Conservation (phyloP, 495 filamentous ascomycete species). For the Echria macrotheca region DNA sequence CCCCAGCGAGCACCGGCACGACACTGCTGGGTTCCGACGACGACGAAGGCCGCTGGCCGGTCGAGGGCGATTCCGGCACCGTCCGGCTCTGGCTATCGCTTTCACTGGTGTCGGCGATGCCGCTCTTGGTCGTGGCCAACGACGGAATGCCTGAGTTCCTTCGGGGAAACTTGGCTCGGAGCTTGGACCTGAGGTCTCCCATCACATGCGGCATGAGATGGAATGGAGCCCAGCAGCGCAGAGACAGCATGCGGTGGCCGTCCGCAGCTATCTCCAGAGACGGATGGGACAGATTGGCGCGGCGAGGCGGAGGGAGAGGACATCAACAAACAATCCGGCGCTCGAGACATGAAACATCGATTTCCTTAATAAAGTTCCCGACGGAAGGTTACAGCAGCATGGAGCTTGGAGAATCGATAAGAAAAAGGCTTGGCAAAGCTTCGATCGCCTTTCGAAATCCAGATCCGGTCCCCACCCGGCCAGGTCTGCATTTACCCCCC, state of each 20-base stretch:
- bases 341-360: background rate
- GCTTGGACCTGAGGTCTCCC: conserved; percentile 42
- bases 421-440: conserved; percentile 10
- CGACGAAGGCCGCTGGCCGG: background rate
- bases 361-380: background rate
- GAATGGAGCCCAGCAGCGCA: background rate
- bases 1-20: too few relatives aligned
- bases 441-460: conserved; percentile 16
- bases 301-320: too few relatives aligned
- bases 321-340: too few relatives aligned
- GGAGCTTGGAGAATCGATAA: conserved; percentile 11
- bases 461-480: conserved; percentile 15
- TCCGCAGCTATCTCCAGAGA: too few relatives aligned
- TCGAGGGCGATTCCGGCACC: conserved; percentile 9
- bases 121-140: conserved; percentile 22
- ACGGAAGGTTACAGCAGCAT: too few relatives aligned
- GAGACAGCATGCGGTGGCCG: too few relatives aligned
- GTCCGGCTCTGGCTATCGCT: conserved; percentile 18
- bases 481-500: background rate
- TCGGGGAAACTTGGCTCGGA: conserved; percentile 44
- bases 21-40: too few relatives aligned
- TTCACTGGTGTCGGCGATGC: conserved; percentile 12
- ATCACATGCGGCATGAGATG: conserved; percentile 23
- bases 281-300: too few relatives aligned
- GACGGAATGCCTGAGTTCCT: conserved; percentile 37